These are phyloP conservation scores for Hygrophila difformis DNA, from an alignment of 257 asterid species.

Conservation along the genomic window DNA sequence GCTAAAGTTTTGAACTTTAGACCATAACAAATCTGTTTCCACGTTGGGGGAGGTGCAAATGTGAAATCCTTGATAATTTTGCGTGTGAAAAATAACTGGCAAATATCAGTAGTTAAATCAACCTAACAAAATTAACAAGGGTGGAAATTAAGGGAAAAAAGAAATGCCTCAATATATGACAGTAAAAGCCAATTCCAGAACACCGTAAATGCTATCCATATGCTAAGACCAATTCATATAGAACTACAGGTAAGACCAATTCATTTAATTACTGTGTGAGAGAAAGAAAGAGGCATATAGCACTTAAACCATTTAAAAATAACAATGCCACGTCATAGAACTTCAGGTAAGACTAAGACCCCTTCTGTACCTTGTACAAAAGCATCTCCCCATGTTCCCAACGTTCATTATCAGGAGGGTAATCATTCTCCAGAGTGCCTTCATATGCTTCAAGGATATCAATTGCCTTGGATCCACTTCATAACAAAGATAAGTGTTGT, in stretches of 20 bases:
- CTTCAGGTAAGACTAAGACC: no score
- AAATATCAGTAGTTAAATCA: constrained; percentile 10
- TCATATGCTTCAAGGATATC: constrained; percentile 98
- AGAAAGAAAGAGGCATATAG: no score
- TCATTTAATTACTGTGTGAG: no score
- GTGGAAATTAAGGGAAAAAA: neutral
- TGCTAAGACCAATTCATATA: no score
- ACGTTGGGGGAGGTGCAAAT: neutral
- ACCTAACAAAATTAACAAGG: constrained; percentile 7
- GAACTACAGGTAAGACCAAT: no score
- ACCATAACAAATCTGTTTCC: neutral
- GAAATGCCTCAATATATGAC: neutral
- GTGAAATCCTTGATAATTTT: constrained; percentile 10
- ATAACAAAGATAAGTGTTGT: no score
- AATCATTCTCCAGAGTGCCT: constrained; percentile 96
- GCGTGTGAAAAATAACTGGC: neutral
- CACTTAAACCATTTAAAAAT: no score
- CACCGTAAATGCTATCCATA: no score
- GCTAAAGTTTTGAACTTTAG: neutral
- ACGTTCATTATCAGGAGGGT: constrained; percentile 94
- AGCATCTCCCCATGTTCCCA: constrained; percentile 99
- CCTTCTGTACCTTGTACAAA: constrained; percentile 89
- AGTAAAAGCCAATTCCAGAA: no score
- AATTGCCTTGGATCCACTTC: constrained; percentile 93
- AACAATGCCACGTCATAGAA: no score